These are phyloP conservation scores for Colletotrichum destructivum DNA, from an alignment of 2,329 filamentous ascomycete genomes.

Conservation along the genomic window DNA sequence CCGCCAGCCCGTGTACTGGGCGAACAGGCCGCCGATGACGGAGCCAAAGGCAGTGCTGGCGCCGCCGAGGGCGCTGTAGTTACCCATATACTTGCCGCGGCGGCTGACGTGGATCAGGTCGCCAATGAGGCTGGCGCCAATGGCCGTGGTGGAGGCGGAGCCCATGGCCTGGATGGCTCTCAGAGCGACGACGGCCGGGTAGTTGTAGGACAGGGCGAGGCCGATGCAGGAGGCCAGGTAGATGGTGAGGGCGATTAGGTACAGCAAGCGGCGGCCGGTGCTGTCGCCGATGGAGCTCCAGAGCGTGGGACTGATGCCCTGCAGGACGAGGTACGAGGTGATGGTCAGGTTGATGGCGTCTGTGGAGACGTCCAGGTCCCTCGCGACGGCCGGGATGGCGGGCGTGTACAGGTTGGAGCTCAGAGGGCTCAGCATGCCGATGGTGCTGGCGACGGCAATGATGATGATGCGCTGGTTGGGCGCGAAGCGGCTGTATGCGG, in stretches of 20 bases:
- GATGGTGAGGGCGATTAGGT: conserved; percentile 10
- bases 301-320: conserved; percentile 59
- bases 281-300: conserved; percentile 59
- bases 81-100: conserved; percentile 21
- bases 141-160: conserved; percentile 5
- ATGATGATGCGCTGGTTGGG: conserved; percentile 46
- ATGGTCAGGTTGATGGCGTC: conserved; percentile 54
- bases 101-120: conserved; percentile 14
- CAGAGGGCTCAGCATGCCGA: conserved; percentile 37
- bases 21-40: conserved; percentile 11
- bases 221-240: conserved; percentile 19
- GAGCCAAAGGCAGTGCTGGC: conserved; percentile 9
- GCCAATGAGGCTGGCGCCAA: conserved; percentile 6
- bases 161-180: conserved; percentile 6
- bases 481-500: neutral
- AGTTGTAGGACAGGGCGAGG: conserved; percentile 17
- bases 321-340: conserved; percentile 60
- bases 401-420: conserved; percentile 49
- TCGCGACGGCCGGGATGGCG: conserved; percentile 45
- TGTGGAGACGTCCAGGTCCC: conserved; percentile 44
- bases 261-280: conserved; percentile 16
- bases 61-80: conserved; percentile 3
- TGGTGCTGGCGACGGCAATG: conserved; percentile 45
- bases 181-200: conserved; percentile 4
- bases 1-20: conserved; percentile 10